Conservation (phyloP, 2,329 filamentous ascomycete species). For the Verticillium albo-atrum region DNA sequence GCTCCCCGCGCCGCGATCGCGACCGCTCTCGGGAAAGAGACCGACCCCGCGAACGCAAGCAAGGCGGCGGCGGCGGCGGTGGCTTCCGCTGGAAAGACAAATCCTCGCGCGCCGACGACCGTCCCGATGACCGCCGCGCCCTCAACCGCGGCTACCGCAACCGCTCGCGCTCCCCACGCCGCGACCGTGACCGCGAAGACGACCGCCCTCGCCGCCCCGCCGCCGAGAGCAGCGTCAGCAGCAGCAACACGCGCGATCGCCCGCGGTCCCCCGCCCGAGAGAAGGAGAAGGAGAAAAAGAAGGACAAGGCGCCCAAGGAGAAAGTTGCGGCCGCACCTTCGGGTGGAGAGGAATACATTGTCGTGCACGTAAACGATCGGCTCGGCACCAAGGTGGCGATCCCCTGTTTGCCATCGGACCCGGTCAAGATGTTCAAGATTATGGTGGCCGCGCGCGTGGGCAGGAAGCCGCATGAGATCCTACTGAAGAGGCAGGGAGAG, state of each 20-base stretch:
- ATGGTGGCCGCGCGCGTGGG: constrained; percentile 89
- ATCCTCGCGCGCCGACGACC: constrained; percentile 36
- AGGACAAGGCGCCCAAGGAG: constrained; percentile 19
- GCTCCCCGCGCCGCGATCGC: constrained; percentile 11
- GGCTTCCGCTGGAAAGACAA: constrained; percentile 59
- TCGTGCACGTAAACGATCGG: constrained; percentile 92
- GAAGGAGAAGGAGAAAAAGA: constrained; percentile 18
- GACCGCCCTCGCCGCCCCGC: constrained; percentile 31
- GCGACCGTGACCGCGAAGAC: constrained; percentile 20
- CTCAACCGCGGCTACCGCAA: constrained; percentile 50
- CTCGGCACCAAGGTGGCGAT: constrained; percentile 93
- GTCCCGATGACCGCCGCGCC: constrained; percentile 25
- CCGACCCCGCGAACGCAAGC: constrained; percentile 5
- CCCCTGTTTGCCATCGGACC: constrained; percentile 81
- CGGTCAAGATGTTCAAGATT: constrained; percentile 81
- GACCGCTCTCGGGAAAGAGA: constrained; percentile 7
- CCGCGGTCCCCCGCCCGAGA: constrained; percentile 12
- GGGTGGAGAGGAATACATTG: constrained; percentile 75
- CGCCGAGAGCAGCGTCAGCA: constrained; percentile 23
- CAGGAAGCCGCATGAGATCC: constrained; percentile 82
- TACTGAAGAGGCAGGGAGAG: constrained; percentile 88
- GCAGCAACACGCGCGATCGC: constrained; percentile 23
- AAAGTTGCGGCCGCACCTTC: constrained; percentile 20
- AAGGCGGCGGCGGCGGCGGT: constrained; percentile 19
- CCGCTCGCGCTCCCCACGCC: constrained; percentile 32